Conservation (phyloP, 202 grass and related monocot genomes). For the Digitaria exilis region DNA sequence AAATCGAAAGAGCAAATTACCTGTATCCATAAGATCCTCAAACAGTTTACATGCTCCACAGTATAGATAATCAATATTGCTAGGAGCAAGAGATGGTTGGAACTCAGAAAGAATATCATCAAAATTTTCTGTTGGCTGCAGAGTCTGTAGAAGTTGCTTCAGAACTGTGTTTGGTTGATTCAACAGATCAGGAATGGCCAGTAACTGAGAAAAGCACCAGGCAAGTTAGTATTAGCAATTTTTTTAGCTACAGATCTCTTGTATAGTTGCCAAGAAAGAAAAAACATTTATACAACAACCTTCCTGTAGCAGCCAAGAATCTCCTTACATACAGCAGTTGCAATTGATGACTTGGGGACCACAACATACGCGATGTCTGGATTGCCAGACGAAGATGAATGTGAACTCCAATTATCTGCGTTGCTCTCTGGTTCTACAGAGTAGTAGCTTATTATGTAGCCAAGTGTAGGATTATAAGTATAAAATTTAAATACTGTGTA, state of each 20-base stretch:
- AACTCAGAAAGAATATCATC: constrained; percentile 63
- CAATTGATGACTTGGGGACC: constrained; percentile 61
- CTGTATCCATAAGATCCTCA: constrained; percentile 68
- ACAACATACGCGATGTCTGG: constrained; percentile 67
- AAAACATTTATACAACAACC: constrained; percentile 56
- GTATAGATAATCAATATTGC: constrained; percentile 73
- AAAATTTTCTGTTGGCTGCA: constrained; percentile 70
- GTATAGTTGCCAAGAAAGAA: background rate
- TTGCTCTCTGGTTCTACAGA: constrained; percentile 61
- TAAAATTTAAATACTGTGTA: background rate
- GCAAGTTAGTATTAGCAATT: constrained; percentile 28
- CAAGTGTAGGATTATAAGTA: constrained; percentile 17
- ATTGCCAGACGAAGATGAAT: constrained; percentile 74
- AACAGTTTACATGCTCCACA: constrained; percentile 71
- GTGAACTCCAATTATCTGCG: constrained; percentile 70
- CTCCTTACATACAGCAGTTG: constrained; percentile 74
- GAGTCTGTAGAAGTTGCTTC: constrained; percentile 72
- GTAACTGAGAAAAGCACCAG: constrained; percentile 55
- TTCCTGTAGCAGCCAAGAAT: constrained; percentile 87
- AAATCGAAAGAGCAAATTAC: constrained; percentile 47
- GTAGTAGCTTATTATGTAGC: background rate
- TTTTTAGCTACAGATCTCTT: background rate
- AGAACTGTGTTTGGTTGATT: constrained; percentile 67
- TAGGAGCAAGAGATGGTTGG: constrained; percentile 46
- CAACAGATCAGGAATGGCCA: constrained; percentile 61